Conservation (phyloP, 164 flowering plant species). For the Houttuynia cordata region DNA sequence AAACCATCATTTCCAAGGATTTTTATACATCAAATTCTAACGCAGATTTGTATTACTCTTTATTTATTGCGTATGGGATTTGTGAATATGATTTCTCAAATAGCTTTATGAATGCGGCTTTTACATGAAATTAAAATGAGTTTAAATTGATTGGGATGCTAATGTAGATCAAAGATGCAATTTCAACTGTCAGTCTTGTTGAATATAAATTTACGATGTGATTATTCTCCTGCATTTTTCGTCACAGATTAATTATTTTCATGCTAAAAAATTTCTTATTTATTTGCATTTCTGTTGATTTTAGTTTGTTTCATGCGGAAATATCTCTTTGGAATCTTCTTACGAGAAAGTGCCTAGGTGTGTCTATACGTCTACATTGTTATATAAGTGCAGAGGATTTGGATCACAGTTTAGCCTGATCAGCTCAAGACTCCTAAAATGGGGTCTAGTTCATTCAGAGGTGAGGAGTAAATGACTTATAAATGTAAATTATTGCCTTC, state of each 20-base stretch:
- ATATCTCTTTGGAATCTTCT: conserved; percentile 49
- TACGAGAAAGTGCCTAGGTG: conserved; percentile 49
- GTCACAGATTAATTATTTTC: too few relatives aligned
- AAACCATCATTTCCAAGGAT: too few relatives aligned
- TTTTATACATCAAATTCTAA: too few relatives aligned
- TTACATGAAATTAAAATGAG: too few relatives aligned
- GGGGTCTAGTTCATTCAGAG: conserved; percentile 46
- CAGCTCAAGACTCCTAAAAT: conserved; percentile 20
- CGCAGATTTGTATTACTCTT: too few relatives aligned
- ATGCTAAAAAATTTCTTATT: background rate
- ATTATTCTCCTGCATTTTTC: background rate
- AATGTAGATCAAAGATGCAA: too few relatives aligned
- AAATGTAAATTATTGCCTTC: background rate
- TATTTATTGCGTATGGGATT: too few relatives aligned
- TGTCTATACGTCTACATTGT: conserved; percentile 45
- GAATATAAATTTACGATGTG: too few relatives aligned
- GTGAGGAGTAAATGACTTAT: conserved; percentile 15
- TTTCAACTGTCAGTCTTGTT: too few relatives aligned
- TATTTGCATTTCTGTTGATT: background rate
- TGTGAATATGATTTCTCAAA: too few relatives aligned
- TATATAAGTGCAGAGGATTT: conserved; percentile 37
- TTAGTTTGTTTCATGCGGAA: conserved; percentile 57
- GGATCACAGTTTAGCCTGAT: conserved; percentile 16
- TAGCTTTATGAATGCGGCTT: too few relatives aligned
- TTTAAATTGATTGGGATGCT: too few relatives aligned